phyloP scores from a whole-genome alignment of 2,329 filamentous ascomycete species.

The Escovopsis sp. region DNA sequence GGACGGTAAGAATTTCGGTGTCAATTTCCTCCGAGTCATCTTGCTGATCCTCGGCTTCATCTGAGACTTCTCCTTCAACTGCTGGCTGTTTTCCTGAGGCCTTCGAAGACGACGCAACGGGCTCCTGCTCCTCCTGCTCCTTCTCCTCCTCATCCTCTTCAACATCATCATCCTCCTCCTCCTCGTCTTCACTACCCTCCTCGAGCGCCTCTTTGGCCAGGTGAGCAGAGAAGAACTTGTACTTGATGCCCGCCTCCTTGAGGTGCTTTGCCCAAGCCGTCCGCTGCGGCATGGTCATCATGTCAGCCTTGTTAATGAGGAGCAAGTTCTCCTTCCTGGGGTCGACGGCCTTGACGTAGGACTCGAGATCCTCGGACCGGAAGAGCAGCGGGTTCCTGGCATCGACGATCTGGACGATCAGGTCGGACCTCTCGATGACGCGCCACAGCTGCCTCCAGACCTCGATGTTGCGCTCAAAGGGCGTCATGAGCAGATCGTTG shows the following conservation, averaged over 20 bases:
- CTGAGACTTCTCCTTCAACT: no score
- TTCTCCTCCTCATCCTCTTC: conserved; percentile 9
- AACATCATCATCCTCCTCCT: conserved; percentile 22
- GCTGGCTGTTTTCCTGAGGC: background rate
- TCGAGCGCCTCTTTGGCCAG: conserved; percentile 85
- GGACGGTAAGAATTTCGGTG: conserved; percentile 75
- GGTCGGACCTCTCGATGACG: conserved; percentile 90
- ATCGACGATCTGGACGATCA: conserved; percentile 97
- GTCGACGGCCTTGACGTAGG: conserved; percentile 88
- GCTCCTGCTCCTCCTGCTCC: conserved; percentile 17
- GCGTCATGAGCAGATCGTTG: conserved; percentile 90
- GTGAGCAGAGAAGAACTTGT: conserved; percentile 91
- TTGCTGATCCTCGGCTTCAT: no score
- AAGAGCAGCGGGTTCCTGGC: conserved; percentile 90
- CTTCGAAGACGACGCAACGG: conserved; percentile 2
- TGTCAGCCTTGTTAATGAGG: conserved; percentile 96
- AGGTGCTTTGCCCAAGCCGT: conserved; percentile 79
- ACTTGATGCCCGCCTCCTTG: conserved; percentile 64
- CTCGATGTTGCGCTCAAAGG: conserved; percentile 92
- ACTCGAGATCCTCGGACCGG: conserved; percentile 82
- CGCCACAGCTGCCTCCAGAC: conserved; percentile 98
- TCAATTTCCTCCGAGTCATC: conserved; percentile 32
- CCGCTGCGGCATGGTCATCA: conserved; percentile 85
- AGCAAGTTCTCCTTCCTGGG: conserved; percentile 77
- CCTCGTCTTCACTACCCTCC: conserved; percentile 42